These are phyloP conservation scores for Aspergillus cristatus DNA, from an alignment of 495 filamentous ascomycete genomes.

Conservation along the genomic window DNA sequence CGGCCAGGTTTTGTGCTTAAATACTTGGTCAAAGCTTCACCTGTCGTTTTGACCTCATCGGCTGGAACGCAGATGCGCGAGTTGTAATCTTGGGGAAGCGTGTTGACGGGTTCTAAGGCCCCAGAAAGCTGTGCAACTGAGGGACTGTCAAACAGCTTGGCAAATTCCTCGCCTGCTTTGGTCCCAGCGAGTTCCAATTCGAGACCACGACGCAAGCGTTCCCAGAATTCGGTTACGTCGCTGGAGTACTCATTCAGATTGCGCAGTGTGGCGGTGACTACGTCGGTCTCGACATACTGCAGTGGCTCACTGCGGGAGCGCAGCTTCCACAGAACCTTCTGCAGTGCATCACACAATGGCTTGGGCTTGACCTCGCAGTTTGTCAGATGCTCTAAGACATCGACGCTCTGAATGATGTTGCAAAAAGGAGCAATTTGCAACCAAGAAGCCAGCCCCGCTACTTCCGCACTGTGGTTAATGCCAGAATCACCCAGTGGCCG, in stretches of 20 bases:
- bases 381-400: constrained; percentile 39
- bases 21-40: constrained; percentile 23
- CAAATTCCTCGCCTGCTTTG: constrained; percentile 26
- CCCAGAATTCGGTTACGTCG: constrained; percentile 46
- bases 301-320: constrained; percentile 25
- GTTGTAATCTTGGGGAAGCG: constrained; percentile 30
- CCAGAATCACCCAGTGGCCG: constrained; percentile 40
- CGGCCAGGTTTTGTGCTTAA: constrained; percentile 25
- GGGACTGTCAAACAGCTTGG: constrained; percentile 38
- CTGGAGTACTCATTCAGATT: constrained; percentile 35
- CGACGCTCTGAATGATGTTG: constrained; percentile 41
- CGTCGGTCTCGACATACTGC: constrained; percentile 36
- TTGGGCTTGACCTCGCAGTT: constrained; percentile 42
- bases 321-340: constrained; percentile 36
- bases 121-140: constrained; percentile 6
- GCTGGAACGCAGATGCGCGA: constrained; percentile 30
- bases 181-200: constrained; percentile 44
- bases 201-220: constrained; percentile 41
- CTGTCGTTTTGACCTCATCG: constrained; percentile 25
- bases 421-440: constrained; percentile 51
- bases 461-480: constrained; percentile 41
- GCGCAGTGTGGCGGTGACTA: constrained; percentile 31
- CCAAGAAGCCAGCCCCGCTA: constrained; percentile 47
- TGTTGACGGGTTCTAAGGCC: constrained; percentile 10
- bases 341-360: constrained; percentile 40